A percentile compares a stretch with the other conserved stretches of the same genome.
These are phyloP conservation scores for Elsinoe fawcettii DNA, from an alignment of 2,329 filamentous ascomycete genomes.

Conservation along the genomic window DNA sequence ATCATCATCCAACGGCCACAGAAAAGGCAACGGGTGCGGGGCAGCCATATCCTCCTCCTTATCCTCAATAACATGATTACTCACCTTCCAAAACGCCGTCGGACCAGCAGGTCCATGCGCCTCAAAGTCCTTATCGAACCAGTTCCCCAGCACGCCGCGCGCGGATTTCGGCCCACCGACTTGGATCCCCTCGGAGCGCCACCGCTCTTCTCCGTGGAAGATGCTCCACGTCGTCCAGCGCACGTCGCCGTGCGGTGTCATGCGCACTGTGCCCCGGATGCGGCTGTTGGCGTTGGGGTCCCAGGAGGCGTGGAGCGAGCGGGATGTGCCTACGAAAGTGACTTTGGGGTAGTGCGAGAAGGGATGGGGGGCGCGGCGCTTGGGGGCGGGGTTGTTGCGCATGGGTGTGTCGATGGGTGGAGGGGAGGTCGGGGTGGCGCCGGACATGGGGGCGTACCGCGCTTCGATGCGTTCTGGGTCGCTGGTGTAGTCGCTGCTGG, in stretches of 20 bases:
- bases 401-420: not conserved
- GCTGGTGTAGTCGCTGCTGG: slow-evolving; percentile 1
- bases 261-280: slow-evolving; percentile 55
- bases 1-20: slow-evolving; percentile 2
- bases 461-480: slow-evolving; percentile 2
- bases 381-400: not conserved
- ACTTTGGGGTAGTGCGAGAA: slow-evolving; percentile 50
- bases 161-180: slow-evolving; percentile 58
- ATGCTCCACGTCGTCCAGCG: slow-evolving; percentile 66
- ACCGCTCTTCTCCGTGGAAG: slow-evolving; percentile 57
- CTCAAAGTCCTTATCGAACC: slow-evolving; percentile 72
- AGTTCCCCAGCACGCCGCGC: slow-evolving; percentile 63
- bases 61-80: slow-evolving; percentile 35
- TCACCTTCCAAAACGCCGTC: slow-evolving; percentile 70
- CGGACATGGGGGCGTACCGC: not conserved
- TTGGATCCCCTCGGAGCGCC: slow-evolving; percentile 71
- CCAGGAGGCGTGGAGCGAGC: slow-evolving; percentile 55
- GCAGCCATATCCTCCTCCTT: slow-evolving; percentile 23
- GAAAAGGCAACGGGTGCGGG: not conserved
- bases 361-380: not conserved
- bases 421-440: not conserved
- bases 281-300: slow-evolving; percentile 62
- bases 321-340: slow-evolving; percentile 56
- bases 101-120: slow-evolving; percentile 63
- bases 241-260: slow-evolving; percentile 63